Conservation (phyloP, 768 basidiomycete genomes). For the Suillus cothurnatus region DNA sequence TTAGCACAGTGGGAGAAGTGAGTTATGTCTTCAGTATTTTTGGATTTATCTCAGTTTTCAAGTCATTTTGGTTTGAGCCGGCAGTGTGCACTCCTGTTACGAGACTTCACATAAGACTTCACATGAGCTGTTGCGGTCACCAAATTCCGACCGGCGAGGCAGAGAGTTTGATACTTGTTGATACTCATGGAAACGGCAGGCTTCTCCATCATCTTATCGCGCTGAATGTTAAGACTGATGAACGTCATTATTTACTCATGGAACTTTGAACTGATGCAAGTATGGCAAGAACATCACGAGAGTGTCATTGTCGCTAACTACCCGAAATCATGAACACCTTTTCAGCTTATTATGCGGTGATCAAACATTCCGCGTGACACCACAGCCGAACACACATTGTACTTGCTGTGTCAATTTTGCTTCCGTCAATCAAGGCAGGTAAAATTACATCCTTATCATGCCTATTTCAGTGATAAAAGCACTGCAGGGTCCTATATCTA, state of each 20-base stretch:
- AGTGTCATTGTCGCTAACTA: neutral
- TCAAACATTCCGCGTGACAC: neutral
- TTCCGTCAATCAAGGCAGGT: neutral
- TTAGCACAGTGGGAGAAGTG: neutral
- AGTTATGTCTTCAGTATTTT: neutral
- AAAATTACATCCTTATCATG: neutral
- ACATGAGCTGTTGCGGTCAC: neutral
- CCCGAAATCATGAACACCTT: neutral
- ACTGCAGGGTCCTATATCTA: neutral
- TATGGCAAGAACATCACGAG: neutral
- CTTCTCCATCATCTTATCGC: neutral
- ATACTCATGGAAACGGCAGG: constrained; percentile 13
- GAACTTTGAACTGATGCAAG: neutral
- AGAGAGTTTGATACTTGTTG: neutral
- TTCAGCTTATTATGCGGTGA: neutral
- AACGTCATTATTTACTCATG: neutral
- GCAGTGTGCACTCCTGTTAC: neutral
- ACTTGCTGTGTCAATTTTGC: neutral
- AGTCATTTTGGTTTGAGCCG: neutral
- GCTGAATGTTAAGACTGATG: neutral
- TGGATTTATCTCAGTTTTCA: neutral
- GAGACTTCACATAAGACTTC: neutral
- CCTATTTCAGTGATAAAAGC: neutral
- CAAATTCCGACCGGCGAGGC: neutral
- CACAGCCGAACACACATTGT: neutral